Evolutionary conservation across 2,329 filamentous ascomycete species (phyloP).

Genomic region (Canariomyces notabilis): DNA sequence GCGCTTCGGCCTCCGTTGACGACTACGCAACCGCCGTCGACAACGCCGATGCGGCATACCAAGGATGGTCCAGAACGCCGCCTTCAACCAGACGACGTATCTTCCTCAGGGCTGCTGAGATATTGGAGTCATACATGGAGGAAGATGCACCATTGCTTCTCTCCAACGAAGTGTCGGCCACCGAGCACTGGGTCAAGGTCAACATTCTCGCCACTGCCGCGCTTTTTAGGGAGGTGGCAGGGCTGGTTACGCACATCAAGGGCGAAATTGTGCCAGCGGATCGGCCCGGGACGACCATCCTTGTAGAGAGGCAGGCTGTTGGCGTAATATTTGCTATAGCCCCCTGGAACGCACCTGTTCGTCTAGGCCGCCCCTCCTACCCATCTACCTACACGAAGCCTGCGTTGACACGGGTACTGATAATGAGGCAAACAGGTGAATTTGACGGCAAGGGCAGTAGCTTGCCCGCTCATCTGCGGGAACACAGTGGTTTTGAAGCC

Average conservation of each 20-base stretch:
- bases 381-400: too few species aligned
- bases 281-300: constrained; percentile 47
- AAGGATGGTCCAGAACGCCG: constrained; percentile 55
- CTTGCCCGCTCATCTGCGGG: constrained; percentile 48
- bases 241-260: constrained; percentile 33
- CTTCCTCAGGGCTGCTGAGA: constrained; percentile 56
- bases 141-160: constrained; percentile 26
- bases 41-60: constrained; percentile 53
- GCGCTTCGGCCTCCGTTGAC: constrained; percentile 49
- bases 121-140: constrained; percentile 49
- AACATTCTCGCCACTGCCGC: constrained; percentile 34
- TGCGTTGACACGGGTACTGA: neutral
- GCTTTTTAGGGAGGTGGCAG: constrained; percentile 38
- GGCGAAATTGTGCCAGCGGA: constrained; percentile 34
- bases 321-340: constrained; percentile 65
- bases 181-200: constrained; percentile 29
- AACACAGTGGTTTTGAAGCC: constrained; percentile 62
- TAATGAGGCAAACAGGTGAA: constrained; percentile 19
- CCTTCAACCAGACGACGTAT: constrained; percentile 54
- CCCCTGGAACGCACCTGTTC: constrained; percentile 52
- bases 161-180: constrained; percentile 31
- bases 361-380: too few species aligned
- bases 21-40: constrained; percentile 46
- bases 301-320: constrained; percentile 62
- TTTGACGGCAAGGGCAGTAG: constrained; percentile 34